A percentile compares a stretch with the other conserved stretches of the same genome.
phyloP scores from a whole-genome alignment of 2,329 filamentous ascomycete species.

The Gremmenia infestans region DNA sequence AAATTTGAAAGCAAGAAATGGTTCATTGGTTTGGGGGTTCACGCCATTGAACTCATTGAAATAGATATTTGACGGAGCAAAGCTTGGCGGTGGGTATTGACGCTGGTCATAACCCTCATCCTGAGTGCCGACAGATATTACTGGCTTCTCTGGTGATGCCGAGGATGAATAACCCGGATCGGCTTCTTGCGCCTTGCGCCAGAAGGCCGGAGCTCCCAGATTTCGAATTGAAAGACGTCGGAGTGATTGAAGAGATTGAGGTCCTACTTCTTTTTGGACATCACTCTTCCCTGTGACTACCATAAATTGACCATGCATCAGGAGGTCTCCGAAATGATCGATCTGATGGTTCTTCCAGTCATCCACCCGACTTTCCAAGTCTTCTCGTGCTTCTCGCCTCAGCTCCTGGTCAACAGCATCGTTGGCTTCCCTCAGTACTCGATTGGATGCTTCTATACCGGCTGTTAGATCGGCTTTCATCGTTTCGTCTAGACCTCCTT shows the following conservation, averaged over 20 bases:
- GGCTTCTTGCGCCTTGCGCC: conserved; percentile 19
- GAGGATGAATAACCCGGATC: conserved; percentile 1
- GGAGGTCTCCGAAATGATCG: conserved; percentile 82
- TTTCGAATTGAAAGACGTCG: conserved; percentile 11
- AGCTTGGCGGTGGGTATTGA: conserved; percentile 1
- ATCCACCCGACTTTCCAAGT: conserved; percentile 77
- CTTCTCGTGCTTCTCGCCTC: conserved; percentile 74
- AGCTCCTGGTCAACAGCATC: conserved; percentile 87
- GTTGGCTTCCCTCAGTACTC: conserved; percentile 80
- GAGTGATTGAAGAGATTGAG: conserved; percentile 10
- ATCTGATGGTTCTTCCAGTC: conserved; percentile 95
- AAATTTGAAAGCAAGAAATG: conserved; percentile 15
- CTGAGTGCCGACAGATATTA: not conserved
- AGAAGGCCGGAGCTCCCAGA: conserved; percentile 5
- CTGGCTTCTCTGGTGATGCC: not conserved
- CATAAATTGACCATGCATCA: conserved; percentile 85
- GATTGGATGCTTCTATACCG: conserved; percentile 77
- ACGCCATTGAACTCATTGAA: conserved; percentile 12
- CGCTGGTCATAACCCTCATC: conserved; percentile 6
- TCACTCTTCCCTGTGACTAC: conserved; percentile 88
- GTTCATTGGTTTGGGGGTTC: conserved; percentile 8
- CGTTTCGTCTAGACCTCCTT: conserved; percentile 66
- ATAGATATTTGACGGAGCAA: conserved; percentile 8
- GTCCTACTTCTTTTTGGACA: conserved; percentile 68
- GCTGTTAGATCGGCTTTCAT: conserved; percentile 66